Base-by-base conservation (phyloP, 768 basidiomycete species). In the Dendrothele bispora region DNA sequence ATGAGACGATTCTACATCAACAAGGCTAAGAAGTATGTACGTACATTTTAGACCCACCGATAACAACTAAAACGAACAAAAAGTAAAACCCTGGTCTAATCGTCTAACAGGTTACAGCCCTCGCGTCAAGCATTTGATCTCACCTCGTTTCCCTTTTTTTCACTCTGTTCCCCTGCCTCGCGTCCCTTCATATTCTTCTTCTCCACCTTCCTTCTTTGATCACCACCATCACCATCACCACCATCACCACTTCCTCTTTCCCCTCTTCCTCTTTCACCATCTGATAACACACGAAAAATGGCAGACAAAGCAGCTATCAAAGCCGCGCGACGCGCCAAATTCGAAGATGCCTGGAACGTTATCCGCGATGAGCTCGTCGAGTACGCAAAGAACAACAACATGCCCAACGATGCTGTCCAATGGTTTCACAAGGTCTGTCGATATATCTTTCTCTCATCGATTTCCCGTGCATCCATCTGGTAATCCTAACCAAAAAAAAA, bases 371-470 rank as follows among this genome's bases (percentile, higher is more conserved):
- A 95, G 68, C 77, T 98, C 14, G 63, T 95, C 50, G 78, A 69
- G 3, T 78, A 87, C 59, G 72, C 91, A 56, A 73, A 75, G 43
- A 68, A 68, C 11, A 78, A 91, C 59, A 80, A 82, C 4, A 91
- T 98, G 83, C 93, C 95, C 3, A 53, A 73, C 29, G 92, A 95
- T 45, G 92, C 89, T 1, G 66, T 86, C 26, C 82, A 86, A 38
- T 98, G 93, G 92, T 98, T 82, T 66, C 75, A 77, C 55, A 78
- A 78, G 52, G 95, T 95, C 49, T 32, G 83, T 72, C 15, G 17
- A n/a, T 40, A 14, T n/a, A 29, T 7, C 29, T 43, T 21, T 41
- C 30, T 36, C n/a, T 27, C 4, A 17, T 32, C 21, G 15, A 17
- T 25, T 47, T 34, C 20, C 30, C 40, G 17, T 34, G 26, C 17